Conservation (phyloP, 495 filamentous ascomycete species). For the Poronia punctata region DNA sequence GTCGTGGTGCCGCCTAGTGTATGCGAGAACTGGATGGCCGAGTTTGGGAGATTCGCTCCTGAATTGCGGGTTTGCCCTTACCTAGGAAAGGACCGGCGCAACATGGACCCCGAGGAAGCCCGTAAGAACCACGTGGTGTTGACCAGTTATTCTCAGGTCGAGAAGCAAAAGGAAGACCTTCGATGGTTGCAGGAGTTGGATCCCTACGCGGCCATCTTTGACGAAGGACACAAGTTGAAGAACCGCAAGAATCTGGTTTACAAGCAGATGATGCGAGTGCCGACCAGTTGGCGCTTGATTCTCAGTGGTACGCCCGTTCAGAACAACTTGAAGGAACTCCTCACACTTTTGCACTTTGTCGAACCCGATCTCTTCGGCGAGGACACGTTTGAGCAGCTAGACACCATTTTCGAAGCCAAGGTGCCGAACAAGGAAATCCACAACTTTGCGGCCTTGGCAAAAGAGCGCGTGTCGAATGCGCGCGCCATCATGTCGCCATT, state of each 20-base stretch:
- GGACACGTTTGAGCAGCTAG: conserved; percentile 60
- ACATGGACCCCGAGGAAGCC: conserved; percentile 54
- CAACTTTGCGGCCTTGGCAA: conserved; percentile 69
- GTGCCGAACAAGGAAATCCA: conserved; percentile 70
- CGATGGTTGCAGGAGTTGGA: conserved; percentile 27
- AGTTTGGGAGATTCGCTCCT: conserved; percentile 85
- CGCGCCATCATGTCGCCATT: conserved; percentile 93
- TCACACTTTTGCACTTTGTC: conserved; percentile 83
- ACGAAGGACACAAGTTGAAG: conserved; percentile 89
- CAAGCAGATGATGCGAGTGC: conserved; percentile 69
- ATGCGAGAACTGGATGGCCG: conserved; percentile 88
- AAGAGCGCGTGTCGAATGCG: conserved; percentile 76
- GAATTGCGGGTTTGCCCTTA: conserved; percentile 69
- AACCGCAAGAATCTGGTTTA: conserved; percentile 78
- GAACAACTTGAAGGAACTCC: conserved; percentile 90
- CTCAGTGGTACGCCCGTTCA: conserved; percentile 92
- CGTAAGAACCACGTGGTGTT: conserved; percentile 70
- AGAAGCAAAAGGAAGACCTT: conserved; percentile 31
- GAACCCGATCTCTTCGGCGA: conserved; percentile 74
- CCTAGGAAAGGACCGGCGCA: conserved; percentile 56
- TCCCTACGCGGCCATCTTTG: conserved; percentile 70
- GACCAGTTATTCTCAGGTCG: conserved; percentile 67
- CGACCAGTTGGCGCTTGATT: conserved; percentile 69
- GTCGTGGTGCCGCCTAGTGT: conserved; percentile 89
- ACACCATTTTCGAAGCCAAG: conserved; percentile 82